phyloP scores from a whole-genome alignment of 371 early-diverging fungal genomes.

The Catenaria anguillulae region DNA sequence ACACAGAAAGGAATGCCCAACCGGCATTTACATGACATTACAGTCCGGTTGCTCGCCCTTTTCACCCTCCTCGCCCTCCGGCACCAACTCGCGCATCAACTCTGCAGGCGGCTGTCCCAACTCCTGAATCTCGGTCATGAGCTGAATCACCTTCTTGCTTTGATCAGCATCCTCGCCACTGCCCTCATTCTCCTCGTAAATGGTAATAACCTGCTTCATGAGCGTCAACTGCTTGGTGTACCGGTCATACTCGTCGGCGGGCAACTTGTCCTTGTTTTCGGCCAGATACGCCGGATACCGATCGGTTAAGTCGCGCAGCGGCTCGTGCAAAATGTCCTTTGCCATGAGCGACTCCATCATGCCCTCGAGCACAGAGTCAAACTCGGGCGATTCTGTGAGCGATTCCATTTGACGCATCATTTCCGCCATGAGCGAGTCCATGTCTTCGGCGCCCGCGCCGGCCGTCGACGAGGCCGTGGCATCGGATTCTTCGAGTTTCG shows the following conservation, averaged over 20 bases:
- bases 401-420: constrained; percentile 82
- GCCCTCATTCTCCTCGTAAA: constrained; percentile 49
- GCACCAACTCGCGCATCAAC: constrained; percentile 71
- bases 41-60: no score
- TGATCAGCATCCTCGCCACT: no score
- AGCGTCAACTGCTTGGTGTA: constrained; percentile 57
- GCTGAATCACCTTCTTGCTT: constrained; percentile 47
- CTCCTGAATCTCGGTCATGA: constrained; percentile 70
- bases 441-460: constrained; percentile 35
- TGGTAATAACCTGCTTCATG: constrained; percentile 54
- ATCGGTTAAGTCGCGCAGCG: constrained; percentile 66
- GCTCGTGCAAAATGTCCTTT: constrained; percentile 82
- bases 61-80: no score
- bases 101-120: constrained; percentile 84
- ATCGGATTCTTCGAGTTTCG: constrained; percentile 62
- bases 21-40: no score
- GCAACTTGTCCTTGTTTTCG: constrained; percentile 46
- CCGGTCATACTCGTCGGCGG: constrained; percentile 47
- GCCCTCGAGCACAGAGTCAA: constrained; percentile 68
- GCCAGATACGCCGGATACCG: constrained; percentile 79
- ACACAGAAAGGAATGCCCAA: no score
- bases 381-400: constrained; percentile 57
- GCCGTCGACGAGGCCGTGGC: no score
- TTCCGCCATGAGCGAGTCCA: constrained; percentile 63
- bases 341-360: constrained; percentile 83